Base-by-base conservation (phyloP, 805 yeast species). In the Candida pseudoglaebosa region DNA sequence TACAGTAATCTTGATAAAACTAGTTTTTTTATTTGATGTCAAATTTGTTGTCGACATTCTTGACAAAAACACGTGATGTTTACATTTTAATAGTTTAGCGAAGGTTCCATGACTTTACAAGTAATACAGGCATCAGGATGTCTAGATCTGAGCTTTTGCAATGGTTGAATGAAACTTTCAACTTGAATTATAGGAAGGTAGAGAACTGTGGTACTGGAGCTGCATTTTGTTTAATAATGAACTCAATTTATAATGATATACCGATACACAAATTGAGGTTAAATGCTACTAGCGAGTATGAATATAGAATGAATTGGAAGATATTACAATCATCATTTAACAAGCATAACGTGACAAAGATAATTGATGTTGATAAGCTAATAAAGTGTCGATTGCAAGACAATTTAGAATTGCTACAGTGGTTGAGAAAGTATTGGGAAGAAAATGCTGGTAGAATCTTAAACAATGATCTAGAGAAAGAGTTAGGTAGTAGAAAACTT, bases 161-260 rank as follows among this genome's bases (percentile, higher is more conserved):
- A 39, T 93, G 98, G 98, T 70, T 93, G 48, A 91, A 91, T 54
- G 70, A 75, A 31, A 73, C 85, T 3, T 69, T 88, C 34, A 74
- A 74, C 32, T 61, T 89, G 30, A 69, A 79, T 45, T 77, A 85
- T 51, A 70, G 78, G 26, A 87, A 84, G 56, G 83, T 93, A 1
- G 99, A 93, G 56, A 90, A 90, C 60, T 82, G 96, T 56, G 99
- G 99, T 13, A 78, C 84, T 2, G 99, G 99, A 2, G 96, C 96
- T 1, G 91, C 88, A 1, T 91, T 87, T 57, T 89, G 97, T 60
- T 96, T 90, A 65, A 74, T 93, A 28, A 71, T 91, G 68, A 97
- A 93, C 59, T 78, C 89, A 5, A 80, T 93, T 14, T 85, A 71
- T 51, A 80, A 83, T 7, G 96, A 88, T 49, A 73, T 93, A 14